A percentile compares a stretch with the other conserved stretches of the same genome.
Conservation (phyloP, 2,329 filamentous ascomycete species). For the Lasiodiplodia sp. region DNA sequence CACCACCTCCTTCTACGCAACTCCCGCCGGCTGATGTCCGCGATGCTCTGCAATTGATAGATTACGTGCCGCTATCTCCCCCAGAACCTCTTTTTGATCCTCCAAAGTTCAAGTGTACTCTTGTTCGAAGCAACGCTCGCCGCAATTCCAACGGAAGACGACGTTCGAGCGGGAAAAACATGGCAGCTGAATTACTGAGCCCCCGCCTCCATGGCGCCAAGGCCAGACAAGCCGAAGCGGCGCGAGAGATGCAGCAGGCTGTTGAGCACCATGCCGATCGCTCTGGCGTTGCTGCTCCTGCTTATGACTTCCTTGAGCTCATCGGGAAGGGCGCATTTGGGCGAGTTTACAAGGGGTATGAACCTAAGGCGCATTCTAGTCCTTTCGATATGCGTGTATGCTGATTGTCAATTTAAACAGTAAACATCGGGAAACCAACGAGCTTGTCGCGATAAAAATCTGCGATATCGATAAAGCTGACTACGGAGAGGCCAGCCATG, state of each 20-base stretch:
- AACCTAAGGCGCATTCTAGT: slow-evolving; percentile 33
- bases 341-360: slow-evolving; percentile 72
- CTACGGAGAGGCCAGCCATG: slow-evolving; percentile 45
- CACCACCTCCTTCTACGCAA: slow-evolving; percentile 17
- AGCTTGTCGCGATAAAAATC: slow-evolving; percentile 79
- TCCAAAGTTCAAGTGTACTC: slow-evolving; percentile 2
- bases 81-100: slow-evolving; percentile 4
- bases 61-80: background rate
- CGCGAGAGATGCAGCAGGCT: slow-evolving; percentile 71
- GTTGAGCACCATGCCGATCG: slow-evolving; percentile 69
- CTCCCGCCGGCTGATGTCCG: slow-evolving; percentile 12
- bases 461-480: slow-evolving; percentile 84
- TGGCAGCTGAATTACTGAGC: slow-evolving; percentile 21
- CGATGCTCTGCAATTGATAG: slow-evolving; percentile 12
- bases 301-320: slow-evolving; percentile 73
- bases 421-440: slow-evolving; percentile 49
- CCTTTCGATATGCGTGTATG: background rate
- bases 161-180: slow-evolving; percentile 20
- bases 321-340: slow-evolving; percentile 80
- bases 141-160: slow-evolving; percentile 9
- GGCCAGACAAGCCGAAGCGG: slow-evolving; percentile 71
- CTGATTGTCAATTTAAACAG: slow-evolving; percentile 38
- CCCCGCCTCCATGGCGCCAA: slow-evolving; percentile 50
- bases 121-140: slow-evolving; percentile 25
- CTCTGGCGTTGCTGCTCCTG: slow-evolving; percentile 66